Percentiles rank a stretch among this genome's conserved stretches.
phyloP scores from a whole-genome alignment of 169 alveolate genomes.

The Cystoisospora suis region DNA sequence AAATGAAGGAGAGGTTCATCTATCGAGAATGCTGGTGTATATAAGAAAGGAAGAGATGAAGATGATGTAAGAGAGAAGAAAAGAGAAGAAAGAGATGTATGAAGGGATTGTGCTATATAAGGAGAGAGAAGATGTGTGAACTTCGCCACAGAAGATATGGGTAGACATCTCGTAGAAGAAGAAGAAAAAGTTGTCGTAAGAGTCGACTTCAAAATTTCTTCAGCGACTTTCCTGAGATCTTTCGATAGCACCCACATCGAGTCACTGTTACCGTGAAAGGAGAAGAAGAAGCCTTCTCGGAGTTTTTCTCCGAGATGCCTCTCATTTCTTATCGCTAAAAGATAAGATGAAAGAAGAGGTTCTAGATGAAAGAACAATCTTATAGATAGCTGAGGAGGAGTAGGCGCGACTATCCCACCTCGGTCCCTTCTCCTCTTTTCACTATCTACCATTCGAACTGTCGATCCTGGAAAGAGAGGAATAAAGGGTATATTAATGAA shows the following conservation, averaged over 20 bases:
- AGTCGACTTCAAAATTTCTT: too few species aligned
- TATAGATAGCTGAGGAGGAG: neutral
- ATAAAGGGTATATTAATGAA: too few species aligned
- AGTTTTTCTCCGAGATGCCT: too few species aligned
- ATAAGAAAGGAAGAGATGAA: neutral
- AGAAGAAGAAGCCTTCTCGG: too few species aligned
- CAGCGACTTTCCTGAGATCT: too few species aligned
- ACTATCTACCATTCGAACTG: too few species aligned
- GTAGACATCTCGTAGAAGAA: neutral
- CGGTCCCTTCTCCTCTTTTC: too few species aligned
- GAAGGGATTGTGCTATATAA: neutral
- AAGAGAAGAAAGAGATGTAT: neutral
- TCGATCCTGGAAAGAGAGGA: too few species aligned
- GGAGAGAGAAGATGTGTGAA: neutral
- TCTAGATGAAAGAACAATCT: neutral
- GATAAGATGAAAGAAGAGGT: neutral
- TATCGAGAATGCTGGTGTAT: neutral
- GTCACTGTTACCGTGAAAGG: too few species aligned
- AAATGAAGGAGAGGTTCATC: constrained; percentile 1
- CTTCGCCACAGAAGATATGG: neutral
- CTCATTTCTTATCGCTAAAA: too few species aligned
- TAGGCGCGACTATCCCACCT: neutral
- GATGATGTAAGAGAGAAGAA: neutral
- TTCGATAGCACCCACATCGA: too few species aligned
- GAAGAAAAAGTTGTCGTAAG: neutral